Evolutionary conservation across 2,329 filamentous ascomycete species (phyloP), one percentile per base, ranked within the genome.

Genomic region (Ceratocystis lukuohia): DNA sequence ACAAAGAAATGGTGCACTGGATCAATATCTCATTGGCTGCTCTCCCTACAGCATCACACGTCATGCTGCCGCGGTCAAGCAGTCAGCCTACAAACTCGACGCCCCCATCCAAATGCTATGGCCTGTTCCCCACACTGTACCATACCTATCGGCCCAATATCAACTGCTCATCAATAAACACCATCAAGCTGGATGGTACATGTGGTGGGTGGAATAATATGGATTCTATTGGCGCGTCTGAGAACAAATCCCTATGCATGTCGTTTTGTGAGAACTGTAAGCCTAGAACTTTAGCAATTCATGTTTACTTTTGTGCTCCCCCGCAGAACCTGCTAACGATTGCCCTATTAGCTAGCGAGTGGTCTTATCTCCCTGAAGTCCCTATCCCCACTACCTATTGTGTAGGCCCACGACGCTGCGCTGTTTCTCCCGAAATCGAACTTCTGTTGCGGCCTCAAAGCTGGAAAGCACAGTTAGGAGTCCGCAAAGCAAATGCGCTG

Each of bases 331-430:
- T 56, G 28, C 41, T 61, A 10, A 44, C 53, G 20, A 15, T 8
- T 12, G 30, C 0, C 6, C 33, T 22, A 12, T 20, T 41, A 67
- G 66, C 66, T 8, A 62, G 57, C 22, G 44, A 41, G 5, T 67
- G 66, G 63, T 65, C 66, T 2, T 67, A 67, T 65, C 66, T 65
- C 6, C 66, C 62, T 5, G 62, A 67, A 62, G 66, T 67, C 8
- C 66, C 66, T 8, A 62, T 67, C 15, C 45, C 66, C 5, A 25
- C 30, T 2, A 53, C 62, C 28, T 65, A 67, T 33, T 67, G 66
- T 17, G 62, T 62, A 7, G 66, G 66, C 7, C 66, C 66, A 0
- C 33, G 53, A 28, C 10, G 25, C 41, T 65, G 62, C n/a, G 25
- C 45, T 1, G 66, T 65, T 12, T 20, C 50, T 2, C 15, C 41